A percentile compares a stretch with the other conserved stretches of the same genome.
These are phyloP conservation scores for Uronychia setigera DNA, from an alignment of 73 alveolate species.

Conservation along the genomic window DNA sequence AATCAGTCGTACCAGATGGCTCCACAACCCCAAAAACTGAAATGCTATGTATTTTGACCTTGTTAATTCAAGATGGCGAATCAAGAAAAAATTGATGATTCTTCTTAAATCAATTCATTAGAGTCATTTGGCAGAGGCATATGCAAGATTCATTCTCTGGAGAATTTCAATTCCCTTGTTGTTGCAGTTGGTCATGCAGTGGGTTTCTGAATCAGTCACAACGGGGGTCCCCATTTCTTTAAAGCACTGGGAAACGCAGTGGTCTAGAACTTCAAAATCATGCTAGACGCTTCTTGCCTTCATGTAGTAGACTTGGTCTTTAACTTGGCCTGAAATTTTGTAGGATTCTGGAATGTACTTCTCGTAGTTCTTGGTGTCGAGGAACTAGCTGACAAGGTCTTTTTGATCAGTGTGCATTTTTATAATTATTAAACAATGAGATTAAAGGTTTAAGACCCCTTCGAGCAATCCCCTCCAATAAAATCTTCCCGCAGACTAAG, in stretches of 20 bases:
- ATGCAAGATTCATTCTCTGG: not conserved
- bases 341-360: slow-evolving; percentile 20
- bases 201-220: slow-evolving; percentile 18
- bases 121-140: too few relatives aligned
- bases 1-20: too few relatives aligned
- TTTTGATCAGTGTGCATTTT: not conserved
- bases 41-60: too few relatives aligned
- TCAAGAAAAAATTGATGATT: too few relatives aligned
- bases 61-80: too few relatives aligned
- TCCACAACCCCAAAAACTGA: too few relatives aligned
- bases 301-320: not conserved
- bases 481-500: too few relatives aligned
- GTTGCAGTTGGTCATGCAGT: slow-evolving; percentile 34
- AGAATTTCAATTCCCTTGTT: slow-evolving; percentile 21
- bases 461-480: too few relatives aligned
- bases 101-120: too few relatives aligned
- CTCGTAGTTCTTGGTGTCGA: slow-evolving; percentile 6
- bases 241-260: slow-evolving; percentile 33
- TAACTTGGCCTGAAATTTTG: not conserved
- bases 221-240: slow-evolving; percentile 20
- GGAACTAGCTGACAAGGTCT: not conserved
- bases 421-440: not conserved
- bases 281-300: not conserved
- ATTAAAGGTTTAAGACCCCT: too few relatives aligned
- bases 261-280: not conserved